Evolutionary conservation across 1,284 basidiomycete genomes (phyloP).

Genomic region (Ganoderma resinaceum): DNA sequence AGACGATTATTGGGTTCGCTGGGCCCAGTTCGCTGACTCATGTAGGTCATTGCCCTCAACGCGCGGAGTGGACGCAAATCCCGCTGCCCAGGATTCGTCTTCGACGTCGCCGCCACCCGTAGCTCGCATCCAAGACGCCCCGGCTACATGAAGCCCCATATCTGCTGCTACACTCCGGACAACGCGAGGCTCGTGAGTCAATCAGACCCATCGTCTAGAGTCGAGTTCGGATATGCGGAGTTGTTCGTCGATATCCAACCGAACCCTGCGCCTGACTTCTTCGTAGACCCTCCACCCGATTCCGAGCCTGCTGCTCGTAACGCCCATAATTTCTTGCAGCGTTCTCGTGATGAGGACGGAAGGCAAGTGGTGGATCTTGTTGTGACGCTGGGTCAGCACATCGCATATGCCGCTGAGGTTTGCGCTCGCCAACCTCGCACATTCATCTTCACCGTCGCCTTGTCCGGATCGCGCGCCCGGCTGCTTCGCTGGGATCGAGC

Average conservation of each 20-base stretch:
- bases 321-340: conserved; percentile 1
- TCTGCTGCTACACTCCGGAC: conserved; percentile 11
- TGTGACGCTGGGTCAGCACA: conserved; percentile 11
- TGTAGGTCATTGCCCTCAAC: conserved; percentile 7
- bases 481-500: conserved; percentile 41
- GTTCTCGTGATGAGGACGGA: neutral
- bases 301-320: neutral
- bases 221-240: conserved; percentile 21
- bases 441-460: conserved; percentile 36
- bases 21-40: neutral
- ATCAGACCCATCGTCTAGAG: neutral
- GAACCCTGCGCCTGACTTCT: too few species aligned
- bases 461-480: conserved; percentile 32
- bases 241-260: conserved; percentile 18
- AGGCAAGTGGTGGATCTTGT: neutral
- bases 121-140: neutral
- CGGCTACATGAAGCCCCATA: conserved; percentile 16
- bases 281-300: conserved; percentile 7
- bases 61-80: neutral
- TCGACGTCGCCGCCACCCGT: conserved; percentile 8
- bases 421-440: conserved; percentile 18
- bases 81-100: conserved; percentile 20
- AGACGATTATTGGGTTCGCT: neutral
- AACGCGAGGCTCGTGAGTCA: neutral
- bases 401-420: conserved; percentile 15